Evolutionary conservation across 106 monocot species (phyloP).

Genomic region (Acorus calamus): DNA sequence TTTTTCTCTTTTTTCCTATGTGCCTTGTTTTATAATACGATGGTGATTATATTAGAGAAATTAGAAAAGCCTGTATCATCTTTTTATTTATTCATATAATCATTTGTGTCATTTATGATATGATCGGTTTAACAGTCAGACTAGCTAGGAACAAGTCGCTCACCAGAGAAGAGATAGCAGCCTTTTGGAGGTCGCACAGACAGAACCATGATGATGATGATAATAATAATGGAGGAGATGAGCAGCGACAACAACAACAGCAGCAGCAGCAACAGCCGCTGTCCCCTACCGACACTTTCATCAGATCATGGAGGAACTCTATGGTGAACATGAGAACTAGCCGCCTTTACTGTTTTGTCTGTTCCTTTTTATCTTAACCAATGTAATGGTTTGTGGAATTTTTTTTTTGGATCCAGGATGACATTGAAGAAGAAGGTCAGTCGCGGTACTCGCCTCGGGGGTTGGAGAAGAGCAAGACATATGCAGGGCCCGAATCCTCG

Average conservation of each 20-base stretch:
- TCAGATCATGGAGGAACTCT: no score
- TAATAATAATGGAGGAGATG: background rate
- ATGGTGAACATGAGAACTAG: no score
- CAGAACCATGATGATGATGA: background rate
- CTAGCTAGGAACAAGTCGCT: constrained; percentile 46
- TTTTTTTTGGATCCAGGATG: no score
- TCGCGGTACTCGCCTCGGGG: no score
- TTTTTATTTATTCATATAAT: background rate
- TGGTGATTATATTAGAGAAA: no score
- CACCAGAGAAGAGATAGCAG: constrained; percentile 50
- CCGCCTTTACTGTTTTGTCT: no score
- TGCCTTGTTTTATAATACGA: background rate
- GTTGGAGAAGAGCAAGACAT: no score
- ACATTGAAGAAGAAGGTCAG: no score
- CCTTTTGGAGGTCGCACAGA: constrained; percentile 25
- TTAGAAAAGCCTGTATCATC: background rate
- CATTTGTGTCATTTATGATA: background rate
- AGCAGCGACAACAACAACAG: background rate
- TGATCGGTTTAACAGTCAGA: constrained; percentile 13
- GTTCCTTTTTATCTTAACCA: no score
- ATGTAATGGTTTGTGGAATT: no score
- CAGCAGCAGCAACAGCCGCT: background rate
- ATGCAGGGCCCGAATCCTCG: no score
- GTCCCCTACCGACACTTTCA: no score
- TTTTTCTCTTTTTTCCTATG: background rate